Base-by-base conservation (phyloP, 2,329 filamentous ascomycete genomes). In the Talaromyces albobiverticillius region DNA sequence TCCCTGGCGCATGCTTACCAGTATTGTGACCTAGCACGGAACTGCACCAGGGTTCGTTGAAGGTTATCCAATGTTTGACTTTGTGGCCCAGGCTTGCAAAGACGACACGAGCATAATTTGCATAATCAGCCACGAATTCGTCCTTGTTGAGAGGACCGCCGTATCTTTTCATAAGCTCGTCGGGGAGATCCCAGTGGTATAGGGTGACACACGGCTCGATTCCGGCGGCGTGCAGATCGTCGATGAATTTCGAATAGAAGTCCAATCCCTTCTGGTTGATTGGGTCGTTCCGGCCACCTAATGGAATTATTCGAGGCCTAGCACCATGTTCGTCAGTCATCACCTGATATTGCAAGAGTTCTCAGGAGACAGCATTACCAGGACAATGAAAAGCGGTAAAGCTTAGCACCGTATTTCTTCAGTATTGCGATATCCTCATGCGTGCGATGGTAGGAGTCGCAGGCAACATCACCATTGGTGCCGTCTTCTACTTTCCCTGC, bases 11-110 rank as follows among this genome's bases (percentile, higher is more conserved):
- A 67, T 92, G 91, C 58, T 84, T 76, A 25, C 90, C 90, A 40
- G 82, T 83, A 66, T 81, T 88, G 73, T 93, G 94, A 32, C 90
- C 90, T 40, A 94, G 80, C 57, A 94, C 86, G 50, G 87, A 84
- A 59, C 84, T 89, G 74, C 89, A 95, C 85, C 88, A 94, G 3
- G 90, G 90, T 76, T 95, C 90, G 70, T 94, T 94, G 76, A 93
- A 90, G 23, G 89, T 94, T 70, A 92, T 89, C 90, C 90, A 95
- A 73, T 89, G 81, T 77, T 90, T 90, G 65, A 91, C 89, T 71
- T 86, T 87, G 51, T 85, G 82, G 46, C 81, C 81, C 54, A 95
- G 79, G 1, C 85, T 82, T 67, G 86, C 80, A 76, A 91, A 95
- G 64, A 90, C 78, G 45, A 90, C 78, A 58, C 86, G 84, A 9